These are phyloP conservation scores for Trichoderma sp. DNA, from an alignment of 2,329 filamentous ascomycete genomes.

Conservation along the genomic window DNA sequence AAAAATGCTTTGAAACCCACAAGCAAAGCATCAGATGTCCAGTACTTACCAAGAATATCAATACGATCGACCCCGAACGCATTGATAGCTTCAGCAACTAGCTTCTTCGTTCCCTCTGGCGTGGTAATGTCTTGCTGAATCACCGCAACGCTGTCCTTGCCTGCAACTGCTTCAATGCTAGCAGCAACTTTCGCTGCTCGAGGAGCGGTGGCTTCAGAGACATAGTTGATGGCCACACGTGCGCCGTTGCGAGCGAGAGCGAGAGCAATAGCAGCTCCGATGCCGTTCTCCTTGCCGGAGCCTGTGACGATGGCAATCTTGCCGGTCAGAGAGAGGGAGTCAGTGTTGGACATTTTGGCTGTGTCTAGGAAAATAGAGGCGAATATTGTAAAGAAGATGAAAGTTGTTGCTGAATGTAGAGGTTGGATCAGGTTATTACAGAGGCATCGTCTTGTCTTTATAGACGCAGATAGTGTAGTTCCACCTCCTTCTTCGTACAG, in stretches of 20 bases:
- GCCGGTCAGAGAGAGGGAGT: conserved; percentile 37
- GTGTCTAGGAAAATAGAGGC: background rate
- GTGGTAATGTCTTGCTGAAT: conserved; percentile 1
- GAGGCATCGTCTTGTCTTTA: background rate
- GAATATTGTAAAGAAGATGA: too few relatives aligned
- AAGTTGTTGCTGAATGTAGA: background rate
- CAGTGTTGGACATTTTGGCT: background rate
- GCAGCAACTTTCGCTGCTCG: conserved; percentile 31
- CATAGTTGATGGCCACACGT: conserved; percentile 42
- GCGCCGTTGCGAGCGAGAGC: conserved; percentile 44
- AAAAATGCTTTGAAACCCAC: too few relatives aligned
- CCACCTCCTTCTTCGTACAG: background rate
- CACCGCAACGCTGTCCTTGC: background rate
- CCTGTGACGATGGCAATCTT: conserved; percentile 47
- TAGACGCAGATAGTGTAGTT: background rate
- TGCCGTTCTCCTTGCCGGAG: conserved; percentile 44
- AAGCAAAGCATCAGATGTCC: too few relatives aligned
- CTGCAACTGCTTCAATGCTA: background rate
- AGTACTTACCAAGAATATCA: conserved; percentile 8
- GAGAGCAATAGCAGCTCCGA: conserved; percentile 43
- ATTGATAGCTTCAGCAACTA: background rate
- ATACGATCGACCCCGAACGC: conserved; percentile 6
- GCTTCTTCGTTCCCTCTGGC: background rate
- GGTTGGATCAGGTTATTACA: background rate
- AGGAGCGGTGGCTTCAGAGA: conserved; percentile 37